Base-by-base conservation (phyloP, 225 moss, liverwort and hornwort species). In the Thuidium tamariscinum region DNA sequence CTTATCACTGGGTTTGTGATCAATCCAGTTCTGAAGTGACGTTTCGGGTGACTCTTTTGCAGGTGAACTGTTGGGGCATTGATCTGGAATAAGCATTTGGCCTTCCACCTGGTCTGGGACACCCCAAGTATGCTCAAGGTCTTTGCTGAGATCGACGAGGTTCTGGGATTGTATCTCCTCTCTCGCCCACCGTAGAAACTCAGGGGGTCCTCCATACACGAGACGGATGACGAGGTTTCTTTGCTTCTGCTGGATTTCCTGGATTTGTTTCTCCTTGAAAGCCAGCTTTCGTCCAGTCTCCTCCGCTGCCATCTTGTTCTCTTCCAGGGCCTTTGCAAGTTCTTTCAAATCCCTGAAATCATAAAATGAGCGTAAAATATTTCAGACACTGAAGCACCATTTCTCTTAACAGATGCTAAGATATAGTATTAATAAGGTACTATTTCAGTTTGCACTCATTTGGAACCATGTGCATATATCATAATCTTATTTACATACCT, bases 181-280 rank as follows among this genome's bases (percentile, higher is more conserved):
- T 80, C 86, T 84, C 10, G 81, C 89, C 89, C 89, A 92, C 73
- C 83, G 25, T 21, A 88, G 77, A 79, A 88, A 92, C 37, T 56
- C 83, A 2, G 59, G 27, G 29, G 77, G 90, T 42, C 90, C 90
- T 82, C 90, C 92, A 69, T 66, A 59, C 51, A 90, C 83, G 26
- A 92, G 89, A 39, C 84, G 86, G 23, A 57, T 71, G 64, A 92
- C 15, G 30, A 92, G 88, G 86, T 88, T 79, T 37, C 72, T 83
- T 44, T 90, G 86, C 77, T 88, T 85, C 39, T 71, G 75, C 22
- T 86, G 44, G 16, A 88, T 42, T 56, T 74, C 83, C 27, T 80
- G 72, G 42, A 88, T 41, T 80, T 88, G 52, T 25, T 67, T 67
- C 80, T 90, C 90, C 54, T 68, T 88, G 27, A 46, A 59, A 56